These are phyloP conservation scores for Picea glauca DNA, from an alignment of 75 land plant species.

Conservation along the genomic window DNA sequence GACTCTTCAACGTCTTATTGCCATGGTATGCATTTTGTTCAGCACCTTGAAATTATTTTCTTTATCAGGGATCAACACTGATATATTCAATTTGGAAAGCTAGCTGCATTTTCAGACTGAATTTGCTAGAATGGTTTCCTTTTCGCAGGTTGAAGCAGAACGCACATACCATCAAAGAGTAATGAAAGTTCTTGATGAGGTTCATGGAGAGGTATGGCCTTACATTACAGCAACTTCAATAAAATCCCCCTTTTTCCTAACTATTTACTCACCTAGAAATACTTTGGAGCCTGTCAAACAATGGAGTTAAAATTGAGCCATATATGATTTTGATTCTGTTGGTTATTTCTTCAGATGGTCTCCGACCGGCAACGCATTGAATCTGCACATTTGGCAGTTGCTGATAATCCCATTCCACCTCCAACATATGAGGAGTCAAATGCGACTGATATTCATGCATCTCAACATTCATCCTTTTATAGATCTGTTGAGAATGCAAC, in stretches of 20 bases:
- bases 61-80: not conserved
- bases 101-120: not conserved
- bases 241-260: not conserved
- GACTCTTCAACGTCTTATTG: constrained; percentile 76
- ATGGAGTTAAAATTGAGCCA: not conserved
- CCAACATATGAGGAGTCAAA: constrained; percentile 21
- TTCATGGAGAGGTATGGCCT: constrained; percentile 60
- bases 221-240: not conserved
- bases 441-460: constrained; percentile 17
- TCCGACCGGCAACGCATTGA: constrained; percentile 65
- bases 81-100: not conserved
- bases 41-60: not conserved
- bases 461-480: constrained; percentile 22
- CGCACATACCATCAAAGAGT: constrained; percentile 62
- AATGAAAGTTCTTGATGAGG: constrained; percentile 70
- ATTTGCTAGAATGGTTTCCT: not conserved
- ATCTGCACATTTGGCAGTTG: constrained; percentile 33
- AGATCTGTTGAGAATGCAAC: constrained; percentile 38
- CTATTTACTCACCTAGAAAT: not conserved
- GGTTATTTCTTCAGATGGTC: constrained; percentile 24
- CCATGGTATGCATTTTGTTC: constrained; percentile 44
- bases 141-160: constrained; percentile 73
- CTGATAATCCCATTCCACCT: constrained; percentile 32
- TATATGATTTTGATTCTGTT: not conserved
- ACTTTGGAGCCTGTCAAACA: not conserved